Base-by-base conservation (phyloP, 768 basidiomycete genomes). In the Mycena galopus region DNA sequence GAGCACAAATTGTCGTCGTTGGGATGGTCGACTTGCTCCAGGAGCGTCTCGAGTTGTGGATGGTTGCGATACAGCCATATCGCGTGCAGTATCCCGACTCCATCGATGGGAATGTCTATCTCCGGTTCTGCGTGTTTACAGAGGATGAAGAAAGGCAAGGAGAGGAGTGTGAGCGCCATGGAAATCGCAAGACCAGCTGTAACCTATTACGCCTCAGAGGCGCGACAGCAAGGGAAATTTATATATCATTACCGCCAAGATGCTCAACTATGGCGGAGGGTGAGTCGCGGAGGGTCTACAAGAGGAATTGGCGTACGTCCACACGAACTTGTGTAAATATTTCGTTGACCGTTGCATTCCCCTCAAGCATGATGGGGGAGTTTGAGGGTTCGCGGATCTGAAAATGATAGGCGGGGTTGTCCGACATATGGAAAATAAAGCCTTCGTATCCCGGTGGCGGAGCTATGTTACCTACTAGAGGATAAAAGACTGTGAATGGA, bases 41-140 rank as follows among this genome's bases (percentile, higher is more conserved):
- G 55, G 32, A 57, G 55, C 29, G 55, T 57, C 29, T 57, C 55
- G 11, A 57, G 55, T 57, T 57, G 11, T 57, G 55, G 55, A 57
- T 32, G 55, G 29, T 57, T 57, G 55, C 55, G 55, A 57, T 57
- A 57, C 29, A 57, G 29, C 55, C 55, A 57, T 57, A 57, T 57
- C 55, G 55, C 29, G 19, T 57, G 55, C 25, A 57, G 55, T 17
- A 33, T 33, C 4, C 55, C 55, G 29, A 57, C 19, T 30, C 55
- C 55, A 21, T 33, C 55, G 21, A 57, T 57, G 9, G 55, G 27
- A 21, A 57, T 32, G 6, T 57, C 55, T 33, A 21, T 32, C 55
- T 55, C 53, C n/a, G 44, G 44, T 16, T 47, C 19, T 47, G 50
- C 25, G 2, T 51, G 50, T 51, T 51, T 51, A 51, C 50, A 23